Percentiles rank a stretch among this genome's conserved stretches.
phyloP scores from a whole-genome alignment of 2,329 filamentous ascomycete genomes.

The Tolypocladium tundrense region DNA sequence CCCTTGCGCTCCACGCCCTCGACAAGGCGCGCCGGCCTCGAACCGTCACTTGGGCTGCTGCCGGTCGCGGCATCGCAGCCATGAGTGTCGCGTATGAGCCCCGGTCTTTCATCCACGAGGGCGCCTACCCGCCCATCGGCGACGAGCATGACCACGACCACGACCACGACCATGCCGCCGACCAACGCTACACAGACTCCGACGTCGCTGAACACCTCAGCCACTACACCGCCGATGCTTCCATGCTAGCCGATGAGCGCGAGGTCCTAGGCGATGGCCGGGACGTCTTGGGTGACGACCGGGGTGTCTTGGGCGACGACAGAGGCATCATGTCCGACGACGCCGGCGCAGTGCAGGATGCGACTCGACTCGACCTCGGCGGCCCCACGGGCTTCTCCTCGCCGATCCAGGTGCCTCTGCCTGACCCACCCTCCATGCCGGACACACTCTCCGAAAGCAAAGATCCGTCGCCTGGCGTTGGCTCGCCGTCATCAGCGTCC shows the following conservation, averaged over 20 bases:
- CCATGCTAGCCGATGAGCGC: constrained; percentile 24
- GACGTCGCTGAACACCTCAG: constrained; percentile 32
- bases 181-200: constrained; percentile 31
- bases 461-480: constrained; percentile 19
- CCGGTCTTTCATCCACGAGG: constrained; percentile 37
- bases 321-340: constrained; percentile 27
- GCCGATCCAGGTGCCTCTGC: constrained; percentile 20
- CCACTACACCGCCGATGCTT: constrained; percentile 30
- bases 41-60: constrained; percentile 5
- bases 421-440: constrained; percentile 18
- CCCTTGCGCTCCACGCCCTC: constrained; percentile 2
- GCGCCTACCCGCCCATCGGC: constrained; percentile 35
- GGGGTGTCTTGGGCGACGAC: constrained; percentile 23
- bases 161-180: constrained; percentile 22
- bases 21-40: constrained; percentile 3
- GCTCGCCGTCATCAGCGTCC: constrained; percentile 19
- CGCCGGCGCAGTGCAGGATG: constrained; percentile 25
- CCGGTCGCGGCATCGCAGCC: constrained; percentile 13
- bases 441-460: constrained; percentile 23
- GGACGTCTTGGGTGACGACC: constrained; percentile 22
- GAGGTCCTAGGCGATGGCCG: constrained; percentile 15
- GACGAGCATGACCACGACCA: constrained; percentile 29
- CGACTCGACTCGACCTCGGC: constrained; percentile 27
- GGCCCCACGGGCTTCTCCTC: constrained; percentile 21
- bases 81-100: constrained; percentile 45